Percentiles rank a stretch among this genome's conserved stretches.
Evolutionary conservation across 257 asterid genomes (phyloP).

Genomic region (Scutellaria galericulata): DNA sequence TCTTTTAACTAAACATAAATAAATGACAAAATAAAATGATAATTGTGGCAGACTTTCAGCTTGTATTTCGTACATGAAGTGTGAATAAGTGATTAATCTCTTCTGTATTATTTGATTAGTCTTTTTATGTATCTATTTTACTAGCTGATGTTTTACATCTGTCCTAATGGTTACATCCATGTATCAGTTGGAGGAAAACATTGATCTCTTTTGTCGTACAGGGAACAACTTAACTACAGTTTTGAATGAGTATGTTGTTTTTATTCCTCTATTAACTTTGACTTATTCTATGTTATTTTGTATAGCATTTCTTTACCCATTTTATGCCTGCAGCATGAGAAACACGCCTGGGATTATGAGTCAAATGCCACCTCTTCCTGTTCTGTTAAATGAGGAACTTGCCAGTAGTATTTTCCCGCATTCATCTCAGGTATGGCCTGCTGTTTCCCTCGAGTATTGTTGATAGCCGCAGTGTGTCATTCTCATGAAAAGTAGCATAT

Average conservation of each 20-base stretch:
- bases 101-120: slow-evolving; percentile 9
- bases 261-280: slow-evolving; percentile 29
- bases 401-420: slow-evolving; percentile 58
- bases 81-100: background rate
- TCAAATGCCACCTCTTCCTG: slow-evolving; percentile 87
- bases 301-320: slow-evolving; percentile 24
- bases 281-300: slow-evolving; percentile 25
- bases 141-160: slow-evolving; percentile 19
- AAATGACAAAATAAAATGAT: slow-evolving; percentile 15
- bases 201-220: slow-evolving; percentile 66
- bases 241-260: slow-evolving; percentile 68
- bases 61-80: slow-evolving; percentile 13
- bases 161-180: slow-evolving; percentile 47
- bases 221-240: slow-evolving; percentile 70
- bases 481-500: slow-evolving; percentile 3
- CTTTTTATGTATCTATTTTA: background rate
- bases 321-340: slow-evolving; percentile 64
- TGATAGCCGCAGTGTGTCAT: background rate
- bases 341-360: slow-evolving; percentile 82
- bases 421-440: slow-evolving; percentile 68
- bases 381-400: slow-evolving; percentile 71
- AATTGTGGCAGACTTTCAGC: slow-evolving; percentile 23
- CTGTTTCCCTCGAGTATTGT: slow-evolving; percentile 28
- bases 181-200: slow-evolving; percentile 84
- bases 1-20: background rate